These are phyloP conservation scores for Aspergillus novoparasiticus DNA, from an alignment of 2,329 filamentous ascomycete genomes.

Conservation along the genomic window DNA sequence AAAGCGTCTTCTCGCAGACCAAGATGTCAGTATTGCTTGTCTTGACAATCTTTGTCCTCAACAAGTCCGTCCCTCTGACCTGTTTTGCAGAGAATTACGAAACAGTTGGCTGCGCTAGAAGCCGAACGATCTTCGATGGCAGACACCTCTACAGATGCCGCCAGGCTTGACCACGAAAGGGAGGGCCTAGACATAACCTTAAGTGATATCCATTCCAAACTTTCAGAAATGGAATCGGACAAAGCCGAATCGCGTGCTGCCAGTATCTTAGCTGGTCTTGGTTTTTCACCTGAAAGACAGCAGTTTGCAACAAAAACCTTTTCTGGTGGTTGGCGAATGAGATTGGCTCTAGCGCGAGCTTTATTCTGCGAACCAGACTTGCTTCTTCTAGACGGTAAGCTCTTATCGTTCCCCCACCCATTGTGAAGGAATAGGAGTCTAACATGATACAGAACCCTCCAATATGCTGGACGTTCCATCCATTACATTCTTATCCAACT, in stretches of 20 bases:
- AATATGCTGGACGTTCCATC: conserved; percentile 99
- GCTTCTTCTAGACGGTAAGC: conserved; percentile 75
- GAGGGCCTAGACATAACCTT: conserved; percentile 90
- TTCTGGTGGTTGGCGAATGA: conserved; percentile 99
- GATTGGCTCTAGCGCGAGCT: conserved; percentile 88
- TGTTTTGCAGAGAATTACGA: conserved; percentile 66
- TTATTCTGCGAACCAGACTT: conserved; percentile 98
- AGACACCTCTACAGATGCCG: conserved; percentile 88
- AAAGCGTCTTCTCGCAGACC: conserved; percentile 88
- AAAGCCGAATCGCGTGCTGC: conserved; percentile 95
- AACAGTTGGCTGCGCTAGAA: conserved; percentile 76
- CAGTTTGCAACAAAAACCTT: conserved; percentile 95
- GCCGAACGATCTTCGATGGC: conserved; percentile 75
- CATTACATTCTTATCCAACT: conserved; percentile 95
- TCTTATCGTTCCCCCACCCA: not conserved
- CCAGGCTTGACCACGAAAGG: conserved; percentile 79
- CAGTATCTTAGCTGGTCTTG: conserved; percentile 93
- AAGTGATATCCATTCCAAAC: conserved; percentile 85
- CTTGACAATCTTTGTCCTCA: not conserved
- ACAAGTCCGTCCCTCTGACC: not conserved
- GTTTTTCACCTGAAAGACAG: conserved; percentile 91
- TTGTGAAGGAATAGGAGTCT: conserved; percentile 13
- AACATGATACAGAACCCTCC: conserved; percentile 71
- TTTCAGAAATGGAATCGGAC: conserved; percentile 98
- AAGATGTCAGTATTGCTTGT: conserved; percentile 63